Base-by-base conservation (phyloP, 371 early-diverging fungal species). In the Dichotomocladium elegans region DNA sequence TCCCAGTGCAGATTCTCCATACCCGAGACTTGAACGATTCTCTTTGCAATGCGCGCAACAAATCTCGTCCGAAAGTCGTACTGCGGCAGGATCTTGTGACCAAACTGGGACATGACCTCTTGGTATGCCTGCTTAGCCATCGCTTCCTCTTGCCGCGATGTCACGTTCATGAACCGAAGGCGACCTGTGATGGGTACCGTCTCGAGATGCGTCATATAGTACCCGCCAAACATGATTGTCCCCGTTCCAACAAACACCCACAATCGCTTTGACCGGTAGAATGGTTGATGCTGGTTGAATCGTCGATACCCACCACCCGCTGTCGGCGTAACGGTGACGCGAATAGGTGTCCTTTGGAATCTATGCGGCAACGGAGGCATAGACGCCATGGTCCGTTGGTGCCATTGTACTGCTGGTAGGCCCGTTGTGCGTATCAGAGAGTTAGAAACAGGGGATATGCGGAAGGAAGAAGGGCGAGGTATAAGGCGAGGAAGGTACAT, bases 1-100 rank as follows among this genome's bases (percentile, higher is more conserved):
- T 90, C 89, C 91, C 91, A 90, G 19, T 83, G 77, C 19, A 89
- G 53, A 41, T 77, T 64, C 30, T 80, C 66, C 75, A 81, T 77
- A n/a, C 85, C 85, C 1, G 87, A 77, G 9, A 83, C 91, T 42
- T 52, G 59, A n/a, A 94, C 82, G 22, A 94, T 66, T 11, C 86
- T 67, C 41, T 66, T 41, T 7, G 91, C 91, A 0, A 92, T 83
- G 12, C 70, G 58, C 12, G 71, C 61, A 3, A 92, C 92, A 51
- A 81, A 81, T 11, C 30, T 22, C 3, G 81, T 75, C 22, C 79
- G 70, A 0, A 82, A 82, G 51, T 89, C 85, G 45, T 72, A 63
- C 0, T 64, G 41, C 1, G 92, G 86, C 11, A 90, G 65, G 7
- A 92, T 73, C 6, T 68, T 65, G n/a, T 63, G 21, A 2, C 78